Conservation (phyloP, 192 early-diverging fungal species). For the Entomortierella lignicola region DNA sequence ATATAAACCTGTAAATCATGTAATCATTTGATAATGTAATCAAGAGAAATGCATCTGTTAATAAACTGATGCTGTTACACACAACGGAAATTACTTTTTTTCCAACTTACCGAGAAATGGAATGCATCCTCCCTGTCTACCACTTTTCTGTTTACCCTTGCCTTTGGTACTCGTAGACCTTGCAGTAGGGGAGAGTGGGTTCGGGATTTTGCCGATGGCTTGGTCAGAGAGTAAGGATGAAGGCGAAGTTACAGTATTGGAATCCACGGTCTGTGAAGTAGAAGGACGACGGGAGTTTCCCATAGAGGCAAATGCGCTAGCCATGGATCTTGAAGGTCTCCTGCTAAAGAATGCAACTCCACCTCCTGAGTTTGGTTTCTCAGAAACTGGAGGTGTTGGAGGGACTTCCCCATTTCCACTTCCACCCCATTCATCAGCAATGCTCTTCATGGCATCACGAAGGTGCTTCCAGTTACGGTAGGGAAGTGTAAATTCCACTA, state of each 20-base stretch:
- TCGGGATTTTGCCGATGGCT: conserved; percentile 10
- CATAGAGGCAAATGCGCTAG: not conserved
- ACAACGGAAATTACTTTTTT: not conserved
- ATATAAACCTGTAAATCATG: conserved; percentile 64
- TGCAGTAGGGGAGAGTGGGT: conserved; percentile 6
- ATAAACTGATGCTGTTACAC: not conserved
- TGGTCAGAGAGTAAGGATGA: conserved; percentile 1
- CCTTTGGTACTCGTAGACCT: not conserved
- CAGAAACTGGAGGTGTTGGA: not conserved
- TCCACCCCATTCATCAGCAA: conserved; percentile 65
- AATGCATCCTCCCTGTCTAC: conserved; percentile 64
- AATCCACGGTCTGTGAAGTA: not conserved
- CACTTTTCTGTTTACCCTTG: conserved; percentile 11
- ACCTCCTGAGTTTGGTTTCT: not conserved
- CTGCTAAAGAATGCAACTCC: conserved; percentile 7
- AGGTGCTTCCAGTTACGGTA: conserved; percentile 69
- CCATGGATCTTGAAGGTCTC: not conserved
- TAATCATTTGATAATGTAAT: no score
- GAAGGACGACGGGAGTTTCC: not conserved
- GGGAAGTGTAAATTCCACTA: conserved; percentile 65
- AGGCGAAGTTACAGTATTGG: not conserved
- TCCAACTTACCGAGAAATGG: conserved; percentile 65
- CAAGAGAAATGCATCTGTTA: no score
- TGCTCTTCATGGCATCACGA: conserved; percentile 66
- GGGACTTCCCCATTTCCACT: not conserved